Conservation (phyloP, 225 moss, liverwort and hornwort species). For the Antitrichia curtipendula region DNA sequence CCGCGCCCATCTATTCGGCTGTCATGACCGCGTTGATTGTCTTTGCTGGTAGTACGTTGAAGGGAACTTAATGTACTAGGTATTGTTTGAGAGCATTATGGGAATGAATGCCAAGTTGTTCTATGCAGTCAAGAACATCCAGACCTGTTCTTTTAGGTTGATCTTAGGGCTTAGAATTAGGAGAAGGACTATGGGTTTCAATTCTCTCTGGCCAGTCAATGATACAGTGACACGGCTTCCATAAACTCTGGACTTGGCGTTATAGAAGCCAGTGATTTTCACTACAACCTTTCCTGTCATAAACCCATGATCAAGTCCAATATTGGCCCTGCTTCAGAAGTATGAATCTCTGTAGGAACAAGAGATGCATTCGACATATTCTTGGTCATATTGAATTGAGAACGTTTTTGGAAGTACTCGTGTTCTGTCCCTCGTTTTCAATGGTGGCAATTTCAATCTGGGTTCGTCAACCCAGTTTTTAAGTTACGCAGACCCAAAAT, state of each 20-base stretch:
- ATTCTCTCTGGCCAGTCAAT: not conserved
- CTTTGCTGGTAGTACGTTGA: conserved; percentile 23
- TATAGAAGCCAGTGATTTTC: not conserved
- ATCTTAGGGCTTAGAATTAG: not conserved
- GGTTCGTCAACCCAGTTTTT: not conserved
- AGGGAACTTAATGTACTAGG: not conserved
- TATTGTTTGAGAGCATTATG: not conserved
- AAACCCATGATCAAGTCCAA: not conserved
- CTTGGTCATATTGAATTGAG: not conserved
- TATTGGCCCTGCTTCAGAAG: not conserved
- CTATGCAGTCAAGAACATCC: not conserved
- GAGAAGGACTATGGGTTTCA: not conserved
- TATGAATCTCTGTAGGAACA: not conserved
- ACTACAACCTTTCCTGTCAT: not conserved
- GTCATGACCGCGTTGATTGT: conserved; percentile 53
- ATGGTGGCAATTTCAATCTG: not conserved
- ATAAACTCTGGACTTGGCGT: not conserved
- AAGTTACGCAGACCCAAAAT: not conserved
- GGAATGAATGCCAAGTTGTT: not conserved
- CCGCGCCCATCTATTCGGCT: conserved; percentile 63
- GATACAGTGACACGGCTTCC: not conserved
- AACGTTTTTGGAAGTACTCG: not conserved
- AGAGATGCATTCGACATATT: not conserved
- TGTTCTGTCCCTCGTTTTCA: not conserved
- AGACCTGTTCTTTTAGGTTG: not conserved